These are phyloP conservation scores for Suhomyces maxii DNA, from an alignment of 1,139 yeast genomes.

Conservation along the genomic window DNA sequence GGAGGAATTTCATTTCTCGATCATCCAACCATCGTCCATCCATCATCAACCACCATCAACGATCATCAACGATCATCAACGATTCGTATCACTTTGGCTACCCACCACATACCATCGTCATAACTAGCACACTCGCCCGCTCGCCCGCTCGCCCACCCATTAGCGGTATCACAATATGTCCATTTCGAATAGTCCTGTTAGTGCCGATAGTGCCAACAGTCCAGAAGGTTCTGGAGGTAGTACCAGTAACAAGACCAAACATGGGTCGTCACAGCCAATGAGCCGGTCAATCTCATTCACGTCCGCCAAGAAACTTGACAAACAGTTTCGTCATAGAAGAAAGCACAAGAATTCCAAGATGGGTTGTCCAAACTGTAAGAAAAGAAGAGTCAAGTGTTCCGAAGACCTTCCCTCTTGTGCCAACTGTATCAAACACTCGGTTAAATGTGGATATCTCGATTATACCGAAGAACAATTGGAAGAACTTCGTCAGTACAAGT, in stretches of 20 bases:
- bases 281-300: neutral
- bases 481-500: conserved; percentile 27
- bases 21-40: too few species aligned
- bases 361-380: conserved; percentile 49
- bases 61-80: too few species aligned
- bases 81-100: too few species aligned
- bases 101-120: too few species aligned
- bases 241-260: neutral
- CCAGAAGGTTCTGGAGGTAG: neutral
- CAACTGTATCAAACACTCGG: conserved; percentile 45
- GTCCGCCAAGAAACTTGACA: conserved; percentile 5
- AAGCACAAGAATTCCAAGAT: conserved; percentile 19
- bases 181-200: conserved; percentile 2
- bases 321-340: conserved; percentile 13
- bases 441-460: conserved; percentile 42
- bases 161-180: neutral
- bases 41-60: too few species aligned
- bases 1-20: too few species aligned
- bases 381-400: conserved; percentile 44
- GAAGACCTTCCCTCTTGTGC: conserved; percentile 44
- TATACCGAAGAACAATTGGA: conserved; percentile 35
- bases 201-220: neutral
- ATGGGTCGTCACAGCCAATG: neutral
- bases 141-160: too few species aligned
- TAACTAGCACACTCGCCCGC: too few species aligned